These are phyloP conservation scores for Helotiales sp. DNA, from an alignment of 2,329 filamentous ascomycete species.

Conservation along the genomic window DNA sequence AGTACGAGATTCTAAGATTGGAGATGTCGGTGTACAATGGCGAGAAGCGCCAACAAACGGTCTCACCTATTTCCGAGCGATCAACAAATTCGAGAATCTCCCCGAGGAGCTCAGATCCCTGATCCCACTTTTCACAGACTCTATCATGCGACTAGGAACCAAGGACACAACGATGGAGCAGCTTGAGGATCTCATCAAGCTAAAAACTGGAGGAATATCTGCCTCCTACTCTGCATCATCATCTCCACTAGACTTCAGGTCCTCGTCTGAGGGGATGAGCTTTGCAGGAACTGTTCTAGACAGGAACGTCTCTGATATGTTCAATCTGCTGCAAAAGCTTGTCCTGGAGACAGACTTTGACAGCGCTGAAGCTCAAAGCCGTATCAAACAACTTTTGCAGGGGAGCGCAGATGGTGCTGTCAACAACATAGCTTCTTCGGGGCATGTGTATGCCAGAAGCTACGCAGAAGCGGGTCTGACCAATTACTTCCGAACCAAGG, in stretches of 20 bases:
- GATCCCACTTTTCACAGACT: constrained; percentile 88
- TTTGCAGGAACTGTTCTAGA: constrained; percentile 89
- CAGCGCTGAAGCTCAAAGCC: constrained; percentile 76
- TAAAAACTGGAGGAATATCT: constrained; percentile 91
- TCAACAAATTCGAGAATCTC: constrained; percentile 79
- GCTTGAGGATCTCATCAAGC: constrained; percentile 92
- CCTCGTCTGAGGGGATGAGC: constrained; percentile 79
- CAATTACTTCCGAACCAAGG: constrained; percentile 70
- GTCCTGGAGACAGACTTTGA: constrained; percentile 91
- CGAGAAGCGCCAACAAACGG: constrained; percentile 93
- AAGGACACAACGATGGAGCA: constrained; percentile 89
- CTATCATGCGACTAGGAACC: constrained; percentile 91
- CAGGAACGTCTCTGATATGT: constrained; percentile 88
- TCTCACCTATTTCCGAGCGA: constrained; percentile 90
- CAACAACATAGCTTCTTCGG: constrained; percentile 88
- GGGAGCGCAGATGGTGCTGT: constrained; percentile 87
- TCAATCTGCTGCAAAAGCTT: constrained; percentile 79
- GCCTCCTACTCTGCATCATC: constrained; percentile 84
- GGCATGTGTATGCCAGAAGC: constrained; percentile 83
- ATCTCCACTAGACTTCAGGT: constrained; percentile 72
- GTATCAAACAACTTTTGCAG: constrained; percentile 86
- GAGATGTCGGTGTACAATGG: constrained; percentile 79
- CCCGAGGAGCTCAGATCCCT: constrained; percentile 84
- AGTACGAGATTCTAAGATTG: constrained; percentile 67
- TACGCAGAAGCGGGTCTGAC: constrained; percentile 83